These are phyloP conservation scores for Candida golubevii DNA, from an alignment of 805 yeast species.

Conservation along the genomic window DNA sequence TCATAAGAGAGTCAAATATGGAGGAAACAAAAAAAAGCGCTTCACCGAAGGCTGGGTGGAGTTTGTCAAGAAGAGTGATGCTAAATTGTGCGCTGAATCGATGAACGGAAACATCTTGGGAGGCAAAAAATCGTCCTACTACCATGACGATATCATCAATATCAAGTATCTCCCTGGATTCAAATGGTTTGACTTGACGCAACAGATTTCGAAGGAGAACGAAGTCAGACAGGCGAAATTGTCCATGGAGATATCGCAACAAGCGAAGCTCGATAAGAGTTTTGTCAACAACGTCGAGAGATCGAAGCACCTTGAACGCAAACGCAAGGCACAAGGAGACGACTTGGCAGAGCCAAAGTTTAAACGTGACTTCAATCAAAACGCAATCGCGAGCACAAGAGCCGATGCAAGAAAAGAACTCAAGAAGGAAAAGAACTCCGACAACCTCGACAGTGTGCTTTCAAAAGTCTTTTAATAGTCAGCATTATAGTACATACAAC, in stretches of 20 bases:
- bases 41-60: slow-evolving; percentile 98
- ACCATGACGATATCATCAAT: slow-evolving; percentile 91
- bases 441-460: slow-evolving; percentile 45
- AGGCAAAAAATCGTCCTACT: slow-evolving; percentile 86
- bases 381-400: slow-evolving; percentile 61
- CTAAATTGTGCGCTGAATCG: slow-evolving; percentile 81
- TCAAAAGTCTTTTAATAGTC: slow-evolving; percentile 44
- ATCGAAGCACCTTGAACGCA: slow-evolving; percentile 67
- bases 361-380: slow-evolving; percentile 61
- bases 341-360: slow-evolving; percentile 17
- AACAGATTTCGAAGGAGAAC: slow-evolving; percentile 85
- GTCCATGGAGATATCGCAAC: slow-evolving; percentile 85
- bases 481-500: slow-evolving; percentile 26
- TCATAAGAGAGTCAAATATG: slow-evolving; percentile 68
- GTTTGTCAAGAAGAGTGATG: slow-evolving; percentile 75
- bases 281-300: slow-evolving; percentile 81
- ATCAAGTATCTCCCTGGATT: slow-evolving; percentile 85
- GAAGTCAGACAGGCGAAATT: slow-evolving; percentile 85
- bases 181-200: slow-evolving; percentile 93
- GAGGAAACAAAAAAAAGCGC: slow-evolving; percentile 86
- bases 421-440: slow-evolving; percentile 39
- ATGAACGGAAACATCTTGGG: slow-evolving; percentile 87
- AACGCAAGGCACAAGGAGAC: slow-evolving; percentile 29
- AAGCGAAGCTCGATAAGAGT: slow-evolving; percentile 78
- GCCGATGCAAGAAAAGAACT: slow-evolving; percentile 53